These are phyloP conservation scores for Knoxdaviesia capensis DNA, from an alignment of 2,329 filamentous ascomycete species.

Conservation along the genomic window DNA sequence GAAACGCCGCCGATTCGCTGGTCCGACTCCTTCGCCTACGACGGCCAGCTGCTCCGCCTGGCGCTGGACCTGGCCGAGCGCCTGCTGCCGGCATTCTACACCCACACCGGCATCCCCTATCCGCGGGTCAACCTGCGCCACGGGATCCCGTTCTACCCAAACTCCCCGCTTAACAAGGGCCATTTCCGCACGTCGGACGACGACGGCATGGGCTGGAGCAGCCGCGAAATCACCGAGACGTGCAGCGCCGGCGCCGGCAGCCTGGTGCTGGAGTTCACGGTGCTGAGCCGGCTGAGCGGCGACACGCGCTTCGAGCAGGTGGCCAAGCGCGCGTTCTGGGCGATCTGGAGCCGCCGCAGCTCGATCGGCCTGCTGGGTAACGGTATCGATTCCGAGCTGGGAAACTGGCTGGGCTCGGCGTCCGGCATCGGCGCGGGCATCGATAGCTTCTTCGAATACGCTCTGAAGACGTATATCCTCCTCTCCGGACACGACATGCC, in stretches of 20 bases:
- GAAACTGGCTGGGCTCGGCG: slow-evolving; percentile 71
- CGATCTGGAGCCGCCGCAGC: slow-evolving; percentile 80
- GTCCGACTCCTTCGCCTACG: slow-evolving; percentile 61
- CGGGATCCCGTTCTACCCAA: slow-evolving; percentile 81
- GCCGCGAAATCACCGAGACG: slow-evolving; percentile 73
- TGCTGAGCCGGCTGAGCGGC: slow-evolving; percentile 70
- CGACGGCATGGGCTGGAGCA: slow-evolving; percentile 13
- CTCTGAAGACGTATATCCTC: slow-evolving; percentile 80
- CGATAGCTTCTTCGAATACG: slow-evolving; percentile 98
- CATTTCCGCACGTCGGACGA: slow-evolving; percentile 15
- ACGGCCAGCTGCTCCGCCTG: slow-evolving; percentile 78
- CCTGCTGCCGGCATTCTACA: slow-evolving; percentile 80
- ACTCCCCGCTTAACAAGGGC: slow-evolving; percentile 55
- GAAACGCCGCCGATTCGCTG: slow-evolving; percentile 41
- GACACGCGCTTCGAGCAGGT: slow-evolving; percentile 75
- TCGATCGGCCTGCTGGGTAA: slow-evolving; percentile 74
- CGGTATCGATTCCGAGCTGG: slow-evolving; percentile 80
- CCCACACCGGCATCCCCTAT: slow-evolving; percentile 78
- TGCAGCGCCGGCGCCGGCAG: slow-evolving; percentile 96
- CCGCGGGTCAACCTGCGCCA: slow-evolving; percentile 80
- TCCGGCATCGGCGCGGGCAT: slow-evolving; percentile 93
- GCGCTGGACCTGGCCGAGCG: slow-evolving; percentile 70
- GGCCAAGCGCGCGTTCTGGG: slow-evolving; percentile 88
- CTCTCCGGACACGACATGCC: slow-evolving; percentile 54
- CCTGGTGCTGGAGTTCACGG: slow-evolving; percentile 80